Conservation (phyloP, 2,329 filamentous ascomycete species). For the Arachnopeziza araneosa region DNA sequence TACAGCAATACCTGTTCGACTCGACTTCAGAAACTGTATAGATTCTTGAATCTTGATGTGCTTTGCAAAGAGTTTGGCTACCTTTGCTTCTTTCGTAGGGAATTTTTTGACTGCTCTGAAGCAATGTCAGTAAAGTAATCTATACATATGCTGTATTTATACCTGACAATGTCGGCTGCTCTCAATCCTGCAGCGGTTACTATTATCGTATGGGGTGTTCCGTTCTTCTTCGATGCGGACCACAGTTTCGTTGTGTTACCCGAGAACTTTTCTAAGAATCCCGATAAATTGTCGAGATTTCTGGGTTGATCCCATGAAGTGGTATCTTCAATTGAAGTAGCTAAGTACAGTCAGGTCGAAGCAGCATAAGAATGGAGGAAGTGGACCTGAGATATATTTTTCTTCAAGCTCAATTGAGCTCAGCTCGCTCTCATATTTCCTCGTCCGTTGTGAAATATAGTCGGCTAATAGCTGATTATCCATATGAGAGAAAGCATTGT, state of each 20-base stretch:
- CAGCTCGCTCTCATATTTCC: slow-evolving; percentile 72
- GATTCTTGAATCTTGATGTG: slow-evolving; percentile 94
- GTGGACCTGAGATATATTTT: slow-evolving; percentile 67
- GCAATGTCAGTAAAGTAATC: not conserved
- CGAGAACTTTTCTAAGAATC: slow-evolving; percentile 66
- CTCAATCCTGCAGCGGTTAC: slow-evolving; percentile 80
- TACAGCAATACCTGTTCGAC: slow-evolving; percentile 76
- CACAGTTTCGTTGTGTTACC: slow-evolving; percentile 52
- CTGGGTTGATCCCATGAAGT: slow-evolving; percentile 65
- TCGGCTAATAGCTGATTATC: slow-evolving; percentile 79
- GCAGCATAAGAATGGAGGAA: not conserved
- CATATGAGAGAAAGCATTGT: slow-evolving; percentile 76
- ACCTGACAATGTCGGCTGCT: slow-evolving; percentile 79
- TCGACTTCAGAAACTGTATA: slow-evolving; percentile 64
- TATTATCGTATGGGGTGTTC: slow-evolving; percentile 79
- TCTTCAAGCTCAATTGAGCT: slow-evolving; percentile 82
- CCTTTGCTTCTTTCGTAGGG: slow-evolving; percentile 68
- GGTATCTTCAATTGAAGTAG: slow-evolving; percentile 71
- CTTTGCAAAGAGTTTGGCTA: slow-evolving; percentile 95
- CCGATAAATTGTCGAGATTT: slow-evolving; percentile 66
- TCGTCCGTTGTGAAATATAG: slow-evolving; percentile 73
- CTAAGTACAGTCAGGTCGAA: slow-evolving; percentile 37
- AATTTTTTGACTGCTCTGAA: slow-evolving; percentile 67
- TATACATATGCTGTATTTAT: slow-evolving; percentile 15
- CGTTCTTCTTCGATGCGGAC: slow-evolving; percentile 61